A percentile compares a stretch with the other conserved stretches of the same genome.
phyloP scores from a whole-genome alignment of 139 green algal species.

The Haematococcus lacustris region DNA sequence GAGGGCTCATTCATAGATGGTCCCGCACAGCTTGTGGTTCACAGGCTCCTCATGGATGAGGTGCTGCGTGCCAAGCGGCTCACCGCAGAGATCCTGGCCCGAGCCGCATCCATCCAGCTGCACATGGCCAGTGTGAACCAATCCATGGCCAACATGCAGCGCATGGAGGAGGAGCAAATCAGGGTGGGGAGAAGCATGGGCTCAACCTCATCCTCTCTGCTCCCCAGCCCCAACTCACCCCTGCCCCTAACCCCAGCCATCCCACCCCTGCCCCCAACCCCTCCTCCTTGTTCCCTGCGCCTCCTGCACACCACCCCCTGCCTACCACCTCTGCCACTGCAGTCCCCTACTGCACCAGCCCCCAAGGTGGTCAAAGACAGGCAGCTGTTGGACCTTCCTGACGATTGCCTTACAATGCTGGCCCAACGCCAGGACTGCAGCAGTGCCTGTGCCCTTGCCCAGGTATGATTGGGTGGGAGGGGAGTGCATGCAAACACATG shows the following conservation, averaged over 20 bases:
- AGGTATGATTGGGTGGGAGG: no score
- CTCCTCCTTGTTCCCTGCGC: background rate
- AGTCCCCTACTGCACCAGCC: background rate
- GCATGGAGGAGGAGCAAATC: constrained; percentile 17
- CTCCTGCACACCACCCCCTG: background rate
- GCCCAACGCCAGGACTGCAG: background rate
- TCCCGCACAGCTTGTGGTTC: no score
- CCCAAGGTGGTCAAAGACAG: background rate
- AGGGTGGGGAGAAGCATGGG: background rate
- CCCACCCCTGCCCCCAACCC: background rate
- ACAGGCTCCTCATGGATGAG: constrained; percentile 21
- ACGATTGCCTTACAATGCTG: background rate
- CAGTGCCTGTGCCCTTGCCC: background rate
- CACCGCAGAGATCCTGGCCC: constrained; percentile 15
- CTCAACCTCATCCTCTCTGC: background rate
- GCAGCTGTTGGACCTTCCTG: constrained; percentile 2
- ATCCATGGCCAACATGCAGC: constrained; percentile 22
- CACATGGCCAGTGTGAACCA: constrained; percentile 16
- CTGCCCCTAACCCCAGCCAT: background rate
- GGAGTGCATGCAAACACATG: no score
- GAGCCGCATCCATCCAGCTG: constrained; percentile 15
- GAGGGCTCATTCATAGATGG: no score
- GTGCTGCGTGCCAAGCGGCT: constrained; percentile 8
- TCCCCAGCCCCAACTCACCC: background rate
- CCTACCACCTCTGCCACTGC: background rate